Conservation (phyloP, 2,329 filamentous ascomycete species). For the Emmonsiellopsis sp. region DNA sequence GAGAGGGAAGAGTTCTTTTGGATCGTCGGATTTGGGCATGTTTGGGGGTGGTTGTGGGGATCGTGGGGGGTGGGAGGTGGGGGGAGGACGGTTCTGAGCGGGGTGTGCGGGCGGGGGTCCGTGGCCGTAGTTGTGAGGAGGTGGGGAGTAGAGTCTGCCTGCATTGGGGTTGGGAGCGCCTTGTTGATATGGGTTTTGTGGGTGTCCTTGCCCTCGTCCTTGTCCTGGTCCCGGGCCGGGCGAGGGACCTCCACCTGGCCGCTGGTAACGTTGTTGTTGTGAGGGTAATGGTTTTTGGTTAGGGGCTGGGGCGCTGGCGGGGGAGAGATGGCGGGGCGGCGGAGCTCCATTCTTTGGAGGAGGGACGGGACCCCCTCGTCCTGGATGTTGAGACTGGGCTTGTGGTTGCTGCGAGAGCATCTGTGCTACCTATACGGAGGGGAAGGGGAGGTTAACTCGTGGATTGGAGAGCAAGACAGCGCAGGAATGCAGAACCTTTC, state of each 20-base stretch:
- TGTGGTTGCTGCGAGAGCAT: constrained; percentile 29
- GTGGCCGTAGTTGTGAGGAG: constrained; percentile 40
- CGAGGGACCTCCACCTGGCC: neutral
- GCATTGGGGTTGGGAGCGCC: constrained; percentile 24
- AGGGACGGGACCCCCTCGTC: constrained; percentile 8
- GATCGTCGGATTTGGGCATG: constrained; percentile 39
- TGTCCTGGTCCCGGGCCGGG: neutral
- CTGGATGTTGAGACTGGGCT: constrained; percentile 7
- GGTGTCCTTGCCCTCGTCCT: constrained; percentile 4
- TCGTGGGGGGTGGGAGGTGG: constrained; percentile 54
- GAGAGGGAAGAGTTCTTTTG: constrained; percentile 61
- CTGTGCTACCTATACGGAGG: constrained; percentile 32
- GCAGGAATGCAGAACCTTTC: neutral
- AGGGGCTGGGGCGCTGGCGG: neutral
- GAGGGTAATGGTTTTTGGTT: neutral
- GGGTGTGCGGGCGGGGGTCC: constrained; percentile 43
- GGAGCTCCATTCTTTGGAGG: constrained; percentile 11
- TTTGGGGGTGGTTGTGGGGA: constrained; percentile 44
- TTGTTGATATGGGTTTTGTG: constrained; percentile 21
- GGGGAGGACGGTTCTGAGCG: constrained; percentile 45
- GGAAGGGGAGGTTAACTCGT: neutral
- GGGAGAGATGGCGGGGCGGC: constrained; percentile 5
- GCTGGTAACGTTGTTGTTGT: neutral
- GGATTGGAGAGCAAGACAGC: neutral
- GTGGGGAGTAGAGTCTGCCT: constrained; percentile 34